A percentile compares a stretch with the other conserved stretches of the same genome.
phyloP scores from a whole-genome alignment of 1,284 basidiomycete genomes.

The Clitocybe nebularis region DNA sequence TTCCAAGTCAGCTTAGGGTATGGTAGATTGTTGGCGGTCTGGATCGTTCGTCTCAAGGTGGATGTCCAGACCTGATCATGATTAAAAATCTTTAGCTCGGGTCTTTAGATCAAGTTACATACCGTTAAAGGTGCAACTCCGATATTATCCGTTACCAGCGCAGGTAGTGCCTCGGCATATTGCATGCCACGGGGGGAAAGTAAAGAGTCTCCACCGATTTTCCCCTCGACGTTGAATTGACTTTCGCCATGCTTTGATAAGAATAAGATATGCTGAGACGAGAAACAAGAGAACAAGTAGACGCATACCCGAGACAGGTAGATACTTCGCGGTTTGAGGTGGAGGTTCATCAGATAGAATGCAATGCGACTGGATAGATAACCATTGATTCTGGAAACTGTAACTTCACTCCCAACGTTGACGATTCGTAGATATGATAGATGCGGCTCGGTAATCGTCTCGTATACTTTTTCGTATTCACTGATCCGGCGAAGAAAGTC shows the following conservation, averaged over 20 bases:
- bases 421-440: slow-evolving; percentile 85
- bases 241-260: slow-evolving; percentile 90
- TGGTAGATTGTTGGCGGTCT: slow-evolving; percentile 81
- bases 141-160: slow-evolving; percentile 86
- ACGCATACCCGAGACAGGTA: slow-evolving; percentile 86
- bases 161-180: slow-evolving; percentile 86
- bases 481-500: slow-evolving; percentile 93
- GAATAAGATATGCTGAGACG: slow-evolving; percentile 5
- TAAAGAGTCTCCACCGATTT: slow-evolving; percentile 94
- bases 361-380: slow-evolving; percentile 96
- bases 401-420: slow-evolving; percentile 86
- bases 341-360: slow-evolving; percentile 98
- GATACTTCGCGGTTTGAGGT: slow-evolving; percentile 94
- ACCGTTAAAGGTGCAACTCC: slow-evolving; percentile 87
- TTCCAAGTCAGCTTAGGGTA: slow-evolving; percentile 98
- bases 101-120: slow-evolving; percentile 6
- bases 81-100: slow-evolving; percentile 8
- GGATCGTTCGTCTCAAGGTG: slow-evolving; percentile 88
- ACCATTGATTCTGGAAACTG: slow-evolving; percentile 81
- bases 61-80: slow-evolving; percentile 87
- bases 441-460: slow-evolving; percentile 87
- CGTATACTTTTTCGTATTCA: slow-evolving; percentile 95
- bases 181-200: slow-evolving; percentile 82
- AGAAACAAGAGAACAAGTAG: slow-evolving; percentile 10
- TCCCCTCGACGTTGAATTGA: slow-evolving; percentile 94